Evolutionary conservation across 1,139 yeast species (phyloP).

Genomic region (Geotrichum citri-aurantii): DNA sequence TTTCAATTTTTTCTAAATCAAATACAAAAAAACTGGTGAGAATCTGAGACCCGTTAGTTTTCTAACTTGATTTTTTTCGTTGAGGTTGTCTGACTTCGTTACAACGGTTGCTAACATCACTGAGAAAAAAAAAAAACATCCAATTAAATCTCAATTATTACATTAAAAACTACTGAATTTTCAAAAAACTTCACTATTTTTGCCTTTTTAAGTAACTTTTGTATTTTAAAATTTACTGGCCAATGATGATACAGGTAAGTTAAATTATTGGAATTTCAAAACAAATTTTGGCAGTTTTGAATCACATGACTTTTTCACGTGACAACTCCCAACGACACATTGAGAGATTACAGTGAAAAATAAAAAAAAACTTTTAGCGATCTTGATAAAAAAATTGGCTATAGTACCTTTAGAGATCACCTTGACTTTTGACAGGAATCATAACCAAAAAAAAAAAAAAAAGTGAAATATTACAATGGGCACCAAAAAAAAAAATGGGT

Average conservation of each 20-base stretch:
- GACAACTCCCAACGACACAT: background rate
- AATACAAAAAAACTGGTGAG: background rate
- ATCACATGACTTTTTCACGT: background rate
- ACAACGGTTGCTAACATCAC: background rate
- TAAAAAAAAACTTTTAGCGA: background rate
- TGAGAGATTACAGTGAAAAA: background rate
- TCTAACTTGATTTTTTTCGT: background rate
- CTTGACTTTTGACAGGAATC: background rate
- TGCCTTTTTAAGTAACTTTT: background rate
- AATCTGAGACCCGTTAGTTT: background rate
- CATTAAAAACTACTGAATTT: background rate
- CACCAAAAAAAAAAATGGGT: slow-evolving; percentile 10
- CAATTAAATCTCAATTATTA: background rate
- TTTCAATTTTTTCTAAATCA: background rate
- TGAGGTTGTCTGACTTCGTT: background rate
- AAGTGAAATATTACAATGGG: background rate
- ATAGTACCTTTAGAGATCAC: background rate
- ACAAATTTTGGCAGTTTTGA: background rate
- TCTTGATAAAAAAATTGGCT: background rate
- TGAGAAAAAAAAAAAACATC: background rate
- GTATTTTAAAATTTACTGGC: background rate
- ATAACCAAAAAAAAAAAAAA: background rate
- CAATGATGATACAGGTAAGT: background rate
- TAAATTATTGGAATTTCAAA: background rate
- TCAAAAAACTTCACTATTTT: background rate